Evolutionary conservation across 176 grass and related monocot genomes (phyloP), one percentile per base, ranked within the genome.

Genomic region (Pontederia paniculata): DNA sequence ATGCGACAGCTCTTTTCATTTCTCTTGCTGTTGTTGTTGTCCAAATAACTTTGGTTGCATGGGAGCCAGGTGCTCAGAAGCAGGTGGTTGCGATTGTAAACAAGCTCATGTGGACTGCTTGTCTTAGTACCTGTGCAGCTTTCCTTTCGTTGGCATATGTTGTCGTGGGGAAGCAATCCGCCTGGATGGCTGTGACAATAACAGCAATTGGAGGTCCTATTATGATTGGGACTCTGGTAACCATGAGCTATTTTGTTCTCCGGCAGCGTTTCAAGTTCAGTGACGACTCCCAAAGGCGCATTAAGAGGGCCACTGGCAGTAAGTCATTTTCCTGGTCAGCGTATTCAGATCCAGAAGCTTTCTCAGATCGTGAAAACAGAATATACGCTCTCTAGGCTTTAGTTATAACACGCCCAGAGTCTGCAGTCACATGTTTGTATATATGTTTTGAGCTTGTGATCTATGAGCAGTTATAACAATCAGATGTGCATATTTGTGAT

Each of bases 31-130:
- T 98, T 45, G 93, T 98, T 23, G 83, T 98, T 8, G 93, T 91
- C 43, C 93, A 98, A 66, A 91, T 98, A 52, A 98, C 93, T 68
- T 75, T 98, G 62, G 86, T 98, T 22, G 93, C 93, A 66, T 98
- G 93, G 93, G 93, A 84, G 64, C 84, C 93, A 2, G 86, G 80
- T 73, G 93, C 93, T 13, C 93, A 98, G 56, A 98, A 98, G 70
- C 72, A 72, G 69, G 48, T 98, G 44, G 85, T 98, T 65, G 81
- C 85, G 57, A 76, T 98, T 13, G 80, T 98, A 21, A 98, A 98
- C 74, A 98, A 98, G 74, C 80, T 98, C 42, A 98, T 98, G 93
- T 98, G 93, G 93, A 61, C 51, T 0, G 93, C 93, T 9, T 98
- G 93, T 75, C 82, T 98, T 31, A 98, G 93, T 21, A 98, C 93